A percentile compares a stretch with the other conserved stretches of the same genome.
Conservation (phyloP, 257 asterid genomes). For the Echites panduratus region DNA sequence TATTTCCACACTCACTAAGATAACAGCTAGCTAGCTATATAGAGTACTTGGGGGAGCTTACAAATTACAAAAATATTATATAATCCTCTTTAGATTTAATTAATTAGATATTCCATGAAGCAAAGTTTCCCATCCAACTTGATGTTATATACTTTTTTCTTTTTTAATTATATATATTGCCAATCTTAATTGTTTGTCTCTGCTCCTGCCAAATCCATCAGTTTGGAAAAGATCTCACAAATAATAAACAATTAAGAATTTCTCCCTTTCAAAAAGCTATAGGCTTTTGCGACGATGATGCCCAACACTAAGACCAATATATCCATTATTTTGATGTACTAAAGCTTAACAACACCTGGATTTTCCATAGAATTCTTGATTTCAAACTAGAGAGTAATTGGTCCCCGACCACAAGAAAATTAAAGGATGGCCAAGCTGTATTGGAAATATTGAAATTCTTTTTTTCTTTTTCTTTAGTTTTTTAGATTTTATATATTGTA, state of each 20-base stretch:
- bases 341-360: constrained; percentile 7
- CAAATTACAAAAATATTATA: not conserved
- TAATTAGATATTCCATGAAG: constrained; percentile 28
- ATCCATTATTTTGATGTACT: constrained; percentile 17
- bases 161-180: not conserved
- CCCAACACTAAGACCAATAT: constrained; percentile 32
- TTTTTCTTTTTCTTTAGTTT: not conserved
- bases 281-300: constrained; percentile 36
- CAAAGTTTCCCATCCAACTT: constrained; percentile 13
- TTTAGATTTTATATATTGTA: not conserved
- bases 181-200: not conserved
- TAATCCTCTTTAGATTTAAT: constrained; percentile 20
- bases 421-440: constrained; percentile 7
- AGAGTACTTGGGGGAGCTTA: too few relatives aligned
- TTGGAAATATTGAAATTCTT: not conserved
- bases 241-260: constrained; percentile 3
- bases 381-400: not conserved
- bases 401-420: not conserved
- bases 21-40: too few relatives aligned
- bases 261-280: constrained; percentile 16
- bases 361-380: constrained; percentile 1
- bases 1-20: too few relatives aligned
- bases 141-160: not conserved
- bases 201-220: constrained; percentile 14
- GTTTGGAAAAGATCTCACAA: constrained; percentile 11